Conservation (phyloP, 1,284 basidiomycete genomes). For the Spongiforma sp. region DNA sequence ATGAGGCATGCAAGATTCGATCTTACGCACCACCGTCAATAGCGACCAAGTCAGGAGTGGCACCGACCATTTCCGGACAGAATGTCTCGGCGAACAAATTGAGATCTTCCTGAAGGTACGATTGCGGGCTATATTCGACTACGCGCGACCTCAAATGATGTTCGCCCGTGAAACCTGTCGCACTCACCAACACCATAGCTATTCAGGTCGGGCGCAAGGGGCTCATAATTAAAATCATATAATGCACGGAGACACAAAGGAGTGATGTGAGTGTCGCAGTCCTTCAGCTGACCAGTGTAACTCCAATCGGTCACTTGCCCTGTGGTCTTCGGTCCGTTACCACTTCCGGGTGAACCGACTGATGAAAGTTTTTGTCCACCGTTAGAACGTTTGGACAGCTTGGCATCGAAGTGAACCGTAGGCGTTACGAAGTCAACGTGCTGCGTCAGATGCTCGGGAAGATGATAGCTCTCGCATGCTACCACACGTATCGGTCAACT, state of each 20-base stretch:
- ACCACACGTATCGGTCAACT: conserved; percentile 1
- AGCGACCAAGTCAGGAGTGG: conserved; percentile 29
- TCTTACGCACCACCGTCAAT: conserved; percentile 33
- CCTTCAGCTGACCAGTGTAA: conserved; percentile 3
- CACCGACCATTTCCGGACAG: conserved; percentile 14
- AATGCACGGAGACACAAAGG: conserved; percentile 43
- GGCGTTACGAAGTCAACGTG: conserved; percentile 39
- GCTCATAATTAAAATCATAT: conserved; percentile 42
- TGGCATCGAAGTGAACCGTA: conserved; percentile 31
- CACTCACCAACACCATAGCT: conserved; percentile 40
- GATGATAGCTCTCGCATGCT: conserved; percentile 35
- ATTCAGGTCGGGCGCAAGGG: conserved; percentile 36
- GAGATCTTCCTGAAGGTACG: conserved; percentile 50
- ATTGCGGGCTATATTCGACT: conserved; percentile 34
- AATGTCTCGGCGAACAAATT: conserved; percentile 46
- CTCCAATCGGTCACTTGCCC: too few species aligned
- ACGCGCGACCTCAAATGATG: conserved; percentile 3
- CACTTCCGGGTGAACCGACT: conserved; percentile 17
- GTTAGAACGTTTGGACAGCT: conserved; percentile 22
- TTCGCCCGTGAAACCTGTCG: background rate
- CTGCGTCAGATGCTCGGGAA: conserved; percentile 29
- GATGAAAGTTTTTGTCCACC: conserved; percentile 1
- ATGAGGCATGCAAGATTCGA: conserved; percentile 1
- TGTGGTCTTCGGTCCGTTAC: conserved; percentile 28
- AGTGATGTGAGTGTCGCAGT: conserved; percentile 42